phyloP scores from a whole-genome alignment of 345 rosid genomes.

The Hirschfeldia incana region DNA sequence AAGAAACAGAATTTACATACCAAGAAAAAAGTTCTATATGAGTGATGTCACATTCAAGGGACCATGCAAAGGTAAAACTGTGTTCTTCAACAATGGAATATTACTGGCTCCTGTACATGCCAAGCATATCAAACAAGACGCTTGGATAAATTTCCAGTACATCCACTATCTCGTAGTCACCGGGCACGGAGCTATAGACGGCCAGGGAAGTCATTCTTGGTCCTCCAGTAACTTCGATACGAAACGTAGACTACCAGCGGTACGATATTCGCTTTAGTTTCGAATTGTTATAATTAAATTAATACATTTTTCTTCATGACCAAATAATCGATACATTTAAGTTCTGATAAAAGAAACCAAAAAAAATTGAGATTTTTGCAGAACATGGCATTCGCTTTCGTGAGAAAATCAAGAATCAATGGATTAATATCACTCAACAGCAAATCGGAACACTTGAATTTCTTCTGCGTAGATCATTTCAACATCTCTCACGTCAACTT shows the following conservation, averaged over 20 bases:
- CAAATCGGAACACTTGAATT: slow-evolving; percentile 19
- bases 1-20: slow-evolving; percentile 3
- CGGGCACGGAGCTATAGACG: slow-evolving; percentile 8
- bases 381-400: slow-evolving; percentile 25
- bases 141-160: slow-evolving; percentile 5
- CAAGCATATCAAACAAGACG: background rate
- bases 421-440: slow-evolving; percentile 21
- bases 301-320: no score
- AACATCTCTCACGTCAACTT: slow-evolving; percentile 8
- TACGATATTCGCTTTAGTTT: background rate
- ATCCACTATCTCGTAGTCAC: background rate
- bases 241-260: slow-evolving; percentile 3
- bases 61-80: slow-evolving; percentile 22
- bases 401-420: slow-evolving; percentile 13
- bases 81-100: background rate
- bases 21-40: slow-evolving; percentile 2
- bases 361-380: background rate
- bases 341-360: no score
- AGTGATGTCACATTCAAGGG: slow-evolving; percentile 4
- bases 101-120: slow-evolving; percentile 7
- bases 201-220: slow-evolving; percentile 20
- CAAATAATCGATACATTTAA: no score
- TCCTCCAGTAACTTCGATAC: background rate
- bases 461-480: slow-evolving; percentile 17
- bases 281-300: no score